Conservation (phyloP, 805 yeast species). For the Zygosaccharomyces gambellarensis region DNA sequence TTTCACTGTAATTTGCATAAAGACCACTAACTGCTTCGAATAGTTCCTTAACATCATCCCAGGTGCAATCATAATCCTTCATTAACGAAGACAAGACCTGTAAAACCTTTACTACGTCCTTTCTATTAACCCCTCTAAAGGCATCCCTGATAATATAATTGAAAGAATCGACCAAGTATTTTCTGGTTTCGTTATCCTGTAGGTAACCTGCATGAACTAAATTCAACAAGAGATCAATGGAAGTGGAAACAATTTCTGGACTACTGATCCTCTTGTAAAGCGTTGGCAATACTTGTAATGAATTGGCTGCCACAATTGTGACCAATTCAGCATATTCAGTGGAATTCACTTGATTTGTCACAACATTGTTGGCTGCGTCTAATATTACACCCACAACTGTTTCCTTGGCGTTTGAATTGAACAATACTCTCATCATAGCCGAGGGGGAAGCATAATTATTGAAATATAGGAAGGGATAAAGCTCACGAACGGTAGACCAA, state of each 20-base stretch:
- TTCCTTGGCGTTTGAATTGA: conserved; percentile 57
- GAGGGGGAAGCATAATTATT: conserved; percentile 52
- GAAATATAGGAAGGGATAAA: conserved; percentile 48
- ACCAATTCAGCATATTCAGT: conserved; percentile 47
- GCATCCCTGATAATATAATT: conserved; percentile 59
- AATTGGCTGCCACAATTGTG: conserved; percentile 53
- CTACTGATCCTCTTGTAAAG: conserved; percentile 39
- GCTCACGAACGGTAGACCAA: conserved; percentile 47
- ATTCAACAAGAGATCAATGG: conserved; percentile 46
- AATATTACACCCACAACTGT: conserved; percentile 54
- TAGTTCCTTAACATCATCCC: conserved; percentile 45
- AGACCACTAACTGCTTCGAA: conserved; percentile 51
- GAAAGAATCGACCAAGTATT: conserved; percentile 51
- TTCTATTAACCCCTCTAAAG: conserved; percentile 43
- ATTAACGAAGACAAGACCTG: conserved; percentile 54
- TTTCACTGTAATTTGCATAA: conserved; percentile 55
- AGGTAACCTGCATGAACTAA: conserved; percentile 57
- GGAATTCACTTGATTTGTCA: conserved; percentile 38
- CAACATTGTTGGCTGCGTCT: conserved; percentile 47
- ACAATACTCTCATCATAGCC: conserved; percentile 53
- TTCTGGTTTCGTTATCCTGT: conserved; percentile 49
- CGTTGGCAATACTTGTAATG: conserved; percentile 47
- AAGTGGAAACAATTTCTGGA: conserved; percentile 46
- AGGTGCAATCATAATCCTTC: conserved; percentile 47
- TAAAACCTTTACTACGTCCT: conserved; percentile 53